These are phyloP conservation scores for Sanghuangporus sanghuang DNA, from an alignment of 1,284 basidiomycete species.

Conservation along the genomic window DNA sequence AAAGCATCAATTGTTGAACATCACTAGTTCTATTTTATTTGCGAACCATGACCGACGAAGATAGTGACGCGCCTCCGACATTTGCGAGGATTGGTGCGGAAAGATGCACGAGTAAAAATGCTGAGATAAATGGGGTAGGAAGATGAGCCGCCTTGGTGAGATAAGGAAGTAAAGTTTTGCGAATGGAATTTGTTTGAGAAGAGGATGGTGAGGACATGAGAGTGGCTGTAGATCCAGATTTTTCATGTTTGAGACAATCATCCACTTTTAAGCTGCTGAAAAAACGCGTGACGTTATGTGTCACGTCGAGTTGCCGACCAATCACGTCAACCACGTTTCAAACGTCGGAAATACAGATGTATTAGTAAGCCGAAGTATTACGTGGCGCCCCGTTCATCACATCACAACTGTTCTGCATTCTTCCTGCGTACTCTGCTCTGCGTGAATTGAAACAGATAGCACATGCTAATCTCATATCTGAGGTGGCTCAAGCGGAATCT, in stretches of 20 bases:
- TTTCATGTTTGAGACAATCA: too few species aligned
- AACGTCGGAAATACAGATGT: too few species aligned
- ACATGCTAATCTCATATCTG: too few species aligned
- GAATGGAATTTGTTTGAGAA: not conserved
- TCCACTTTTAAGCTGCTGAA: too few species aligned
- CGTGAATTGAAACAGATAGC: too few species aligned
- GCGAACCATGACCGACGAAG: slow-evolving; percentile 67
- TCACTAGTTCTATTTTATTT: not conserved
- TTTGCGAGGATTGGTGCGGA: slow-evolving; percentile 62
- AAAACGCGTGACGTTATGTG: slow-evolving; percentile 28
- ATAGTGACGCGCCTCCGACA: slow-evolving; percentile 56
- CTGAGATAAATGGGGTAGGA: slow-evolving; percentile 57
- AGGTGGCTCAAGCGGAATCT: too few species aligned
- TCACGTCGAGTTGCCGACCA: slow-evolving; percentile 37
- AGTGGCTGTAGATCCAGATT: slow-evolving; percentile 47
- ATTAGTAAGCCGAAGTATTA: too few species aligned
- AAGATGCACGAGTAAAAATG: slow-evolving; percentile 62
- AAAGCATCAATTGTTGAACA: not conserved
- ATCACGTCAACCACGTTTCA: too few species aligned
- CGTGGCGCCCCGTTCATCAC: too few species aligned
- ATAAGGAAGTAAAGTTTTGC: slow-evolving; percentile 16
- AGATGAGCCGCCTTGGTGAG: slow-evolving; percentile 47
- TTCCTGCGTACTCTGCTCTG: too few species aligned
- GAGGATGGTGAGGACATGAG: slow-evolving; percentile 57
- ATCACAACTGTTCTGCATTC: too few species aligned